phyloP scores from a whole-genome alignment of 2,329 filamentous ascomycete genomes.

The Lecanicillium sp. region DNA sequence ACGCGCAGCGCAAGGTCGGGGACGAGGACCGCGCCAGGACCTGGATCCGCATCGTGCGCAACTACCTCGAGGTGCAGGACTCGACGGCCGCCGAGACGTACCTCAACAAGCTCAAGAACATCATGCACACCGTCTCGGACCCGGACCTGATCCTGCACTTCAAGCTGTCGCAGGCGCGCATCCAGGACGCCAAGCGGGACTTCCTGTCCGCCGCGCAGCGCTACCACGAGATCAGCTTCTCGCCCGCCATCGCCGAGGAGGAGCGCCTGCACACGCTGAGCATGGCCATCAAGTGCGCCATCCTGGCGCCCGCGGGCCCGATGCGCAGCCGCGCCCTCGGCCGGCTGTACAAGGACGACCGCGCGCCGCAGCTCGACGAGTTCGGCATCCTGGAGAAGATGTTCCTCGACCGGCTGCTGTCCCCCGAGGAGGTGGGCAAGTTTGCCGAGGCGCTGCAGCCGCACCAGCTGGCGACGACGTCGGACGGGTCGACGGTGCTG shows the following conservation, averaged over 20 bases:
- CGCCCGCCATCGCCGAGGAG: conserved; percentile 70
- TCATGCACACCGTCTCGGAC: conserved; percentile 74
- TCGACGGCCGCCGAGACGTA: conserved; percentile 77
- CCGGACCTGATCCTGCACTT: conserved; percentile 75
- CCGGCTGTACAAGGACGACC: conserved; percentile 89
- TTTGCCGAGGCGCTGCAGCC: conserved; percentile 76
- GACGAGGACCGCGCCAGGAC: conserved; percentile 76
- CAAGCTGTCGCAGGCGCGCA: conserved; percentile 84
- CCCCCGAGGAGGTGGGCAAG: conserved; percentile 73
- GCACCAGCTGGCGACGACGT: conserved; percentile 84
- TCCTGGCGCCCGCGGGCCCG: conserved; percentile 87
- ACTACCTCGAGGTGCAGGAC: conserved; percentile 92
- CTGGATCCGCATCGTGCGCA: conserved; percentile 91
- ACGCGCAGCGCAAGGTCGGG: conserved; percentile 75
- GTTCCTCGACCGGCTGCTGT: conserved; percentile 82
- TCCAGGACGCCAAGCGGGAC: conserved; percentile 81
- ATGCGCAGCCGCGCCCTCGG: conserved; percentile 72
- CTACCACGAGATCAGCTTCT: conserved; percentile 83
- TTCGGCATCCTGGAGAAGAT: conserved; percentile 94
- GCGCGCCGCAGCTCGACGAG: conserved; percentile 67
- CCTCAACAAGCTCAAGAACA: conserved; percentile 90
- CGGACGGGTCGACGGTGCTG: conserved; percentile 88
- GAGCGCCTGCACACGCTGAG: conserved; percentile 80
- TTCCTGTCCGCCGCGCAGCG: conserved; percentile 84
- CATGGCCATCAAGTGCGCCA: conserved; percentile 85